Percentiles rank a stretch among this genome's conserved stretches.
These are phyloP conservation scores for Xerocomus amazonicus DNA, from an alignment of 1,284 basidiomycete genomes.

Conservation along the genomic window DNA sequence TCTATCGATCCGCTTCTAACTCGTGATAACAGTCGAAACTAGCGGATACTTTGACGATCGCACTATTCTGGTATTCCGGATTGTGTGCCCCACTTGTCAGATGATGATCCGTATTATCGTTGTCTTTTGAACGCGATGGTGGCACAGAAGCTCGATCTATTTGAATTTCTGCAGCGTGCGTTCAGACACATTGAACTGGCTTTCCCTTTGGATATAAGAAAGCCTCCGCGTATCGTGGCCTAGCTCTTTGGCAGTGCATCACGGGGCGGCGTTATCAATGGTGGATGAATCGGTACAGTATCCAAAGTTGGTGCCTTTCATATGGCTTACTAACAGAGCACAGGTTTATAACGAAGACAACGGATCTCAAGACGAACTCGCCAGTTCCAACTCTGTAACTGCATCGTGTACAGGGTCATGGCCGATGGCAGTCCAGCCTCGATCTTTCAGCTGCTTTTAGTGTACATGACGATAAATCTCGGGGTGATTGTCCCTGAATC, in stretches of 20 bases:
- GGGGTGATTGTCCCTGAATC: constrained; percentile 32
- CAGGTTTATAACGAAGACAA: constrained; percentile 16
- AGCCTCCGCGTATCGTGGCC: constrained; percentile 19
- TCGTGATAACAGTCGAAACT: constrained; percentile 20
- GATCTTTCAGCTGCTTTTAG: constrained; percentile 26
- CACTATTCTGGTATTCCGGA: background rate
- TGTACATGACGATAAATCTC: constrained; percentile 36
- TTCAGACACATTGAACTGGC: constrained; percentile 24
- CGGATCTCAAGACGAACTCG: constrained; percentile 21
- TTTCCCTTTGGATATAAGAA: constrained; percentile 4
- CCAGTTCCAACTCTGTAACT: constrained; percentile 24
- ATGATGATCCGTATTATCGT: constrained; percentile 10
- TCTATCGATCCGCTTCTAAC: constrained; percentile 8
- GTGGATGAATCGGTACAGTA: constrained; percentile 5
- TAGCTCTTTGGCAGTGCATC: constrained; percentile 24
- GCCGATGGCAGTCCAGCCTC: constrained; percentile 17
- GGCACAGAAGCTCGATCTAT: constrained; percentile 25
- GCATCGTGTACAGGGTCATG: constrained; percentile 17
- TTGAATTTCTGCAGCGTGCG: constrained; percentile 24
- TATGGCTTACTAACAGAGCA: constrained; percentile 15
- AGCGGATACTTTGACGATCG: background rate
- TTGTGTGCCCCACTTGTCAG: background rate
- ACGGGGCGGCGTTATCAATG: constrained; percentile 28
- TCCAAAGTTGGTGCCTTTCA: constrained; percentile 21
- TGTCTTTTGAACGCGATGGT: constrained; percentile 21